A percentile compares a stretch with the other conserved stretches of the same genome.
Conservation (phyloP, 2,329 filamentous ascomycete species). For the Clonostachys rosea region DNA sequence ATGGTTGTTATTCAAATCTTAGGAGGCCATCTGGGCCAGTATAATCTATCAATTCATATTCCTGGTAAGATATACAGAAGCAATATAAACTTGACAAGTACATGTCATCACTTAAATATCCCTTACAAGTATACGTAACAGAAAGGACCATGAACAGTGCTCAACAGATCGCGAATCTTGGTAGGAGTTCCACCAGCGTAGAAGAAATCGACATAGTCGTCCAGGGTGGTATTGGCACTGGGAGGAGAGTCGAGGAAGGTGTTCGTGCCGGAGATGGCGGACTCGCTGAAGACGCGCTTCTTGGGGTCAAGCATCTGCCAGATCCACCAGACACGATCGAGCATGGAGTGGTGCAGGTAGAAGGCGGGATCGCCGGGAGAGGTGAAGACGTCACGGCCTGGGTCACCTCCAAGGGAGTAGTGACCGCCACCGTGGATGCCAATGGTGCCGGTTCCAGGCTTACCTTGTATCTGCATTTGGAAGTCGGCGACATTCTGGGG, state of each 20-base stretch:
- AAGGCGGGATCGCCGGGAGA: conserved; percentile 30
- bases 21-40: too few species aligned
- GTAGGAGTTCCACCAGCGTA: conserved; percentile 9
- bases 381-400: conserved; percentile 30
- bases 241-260: conserved; percentile 8
- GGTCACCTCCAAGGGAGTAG: conserved; percentile 33
- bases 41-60: too few species aligned
- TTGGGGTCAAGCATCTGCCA: conserved; percentile 15
- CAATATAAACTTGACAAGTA: too few species aligned
- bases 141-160: conserved; percentile 22
- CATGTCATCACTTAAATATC: too few species aligned
- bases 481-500: conserved; percentile 30
- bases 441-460: conserved; percentile 14
- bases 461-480: conserved; percentile 37
- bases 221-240: conserved; percentile 13
- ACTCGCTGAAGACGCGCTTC: conserved; percentile 10
- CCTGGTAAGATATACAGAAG: too few species aligned
- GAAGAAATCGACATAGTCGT: conserved; percentile 18
- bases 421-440: conserved; percentile 32
- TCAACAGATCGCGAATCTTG: conserved; percentile 23
- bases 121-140: conserved; percentile 7
- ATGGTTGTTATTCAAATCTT: too few species aligned
- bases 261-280: conserved; percentile 7
- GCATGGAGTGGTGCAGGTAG: conserved; percentile 20
- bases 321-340: conserved; percentile 6